phyloP scores from a whole-genome alignment of 2,329 filamentous ascomycete genomes.

The Chaetomiaceae sp. region DNA sequence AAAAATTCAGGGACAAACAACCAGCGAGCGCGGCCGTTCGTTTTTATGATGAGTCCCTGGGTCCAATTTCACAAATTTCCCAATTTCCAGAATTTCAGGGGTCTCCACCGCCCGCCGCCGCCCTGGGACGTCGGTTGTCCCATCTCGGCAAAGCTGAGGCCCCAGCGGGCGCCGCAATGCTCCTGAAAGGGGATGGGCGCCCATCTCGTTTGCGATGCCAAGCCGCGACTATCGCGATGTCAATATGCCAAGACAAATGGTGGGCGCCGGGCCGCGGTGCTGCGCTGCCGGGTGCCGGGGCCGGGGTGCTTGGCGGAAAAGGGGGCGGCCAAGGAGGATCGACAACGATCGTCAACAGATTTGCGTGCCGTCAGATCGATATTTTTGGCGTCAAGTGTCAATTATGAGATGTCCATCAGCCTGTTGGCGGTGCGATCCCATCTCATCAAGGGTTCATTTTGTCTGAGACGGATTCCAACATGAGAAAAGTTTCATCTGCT shows the following conservation, averaged over 20 bases:
- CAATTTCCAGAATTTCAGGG: conserved; percentile 11
- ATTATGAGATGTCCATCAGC: too few relatives aligned
- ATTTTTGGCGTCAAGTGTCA: too few relatives aligned
- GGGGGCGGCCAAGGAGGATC: too few relatives aligned
- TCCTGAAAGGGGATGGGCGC: neutral
- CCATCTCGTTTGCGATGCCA: conserved; percentile 19
- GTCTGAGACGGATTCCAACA: too few relatives aligned
- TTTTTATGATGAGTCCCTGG: neutral
- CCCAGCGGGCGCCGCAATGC: neutral
- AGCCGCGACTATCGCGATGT: conserved; percentile 17
- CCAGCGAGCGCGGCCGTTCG: neutral
- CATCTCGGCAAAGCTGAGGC: neutral
- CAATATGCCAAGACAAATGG: conserved; percentile 18
- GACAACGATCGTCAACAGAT: too few relatives aligned
- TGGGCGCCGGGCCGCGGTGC: conserved; percentile 2
- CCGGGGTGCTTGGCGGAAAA: conserved; percentile 1
- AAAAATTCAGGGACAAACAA: neutral
- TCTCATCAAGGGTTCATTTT: too few relatives aligned
- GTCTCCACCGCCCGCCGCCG: neutral
- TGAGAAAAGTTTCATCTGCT: too few relatives aligned
- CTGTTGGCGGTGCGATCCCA: too few relatives aligned
- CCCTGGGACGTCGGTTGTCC: neutral
- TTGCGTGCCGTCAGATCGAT: too few relatives aligned
- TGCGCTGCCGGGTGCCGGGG: neutral
- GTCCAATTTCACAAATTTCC: neutral